Percentiles rank a stretch among this genome's conserved stretches.
Conservation (phyloP, 2,329 filamentous ascomycete species). For the Aspergillus sp. region DNA sequence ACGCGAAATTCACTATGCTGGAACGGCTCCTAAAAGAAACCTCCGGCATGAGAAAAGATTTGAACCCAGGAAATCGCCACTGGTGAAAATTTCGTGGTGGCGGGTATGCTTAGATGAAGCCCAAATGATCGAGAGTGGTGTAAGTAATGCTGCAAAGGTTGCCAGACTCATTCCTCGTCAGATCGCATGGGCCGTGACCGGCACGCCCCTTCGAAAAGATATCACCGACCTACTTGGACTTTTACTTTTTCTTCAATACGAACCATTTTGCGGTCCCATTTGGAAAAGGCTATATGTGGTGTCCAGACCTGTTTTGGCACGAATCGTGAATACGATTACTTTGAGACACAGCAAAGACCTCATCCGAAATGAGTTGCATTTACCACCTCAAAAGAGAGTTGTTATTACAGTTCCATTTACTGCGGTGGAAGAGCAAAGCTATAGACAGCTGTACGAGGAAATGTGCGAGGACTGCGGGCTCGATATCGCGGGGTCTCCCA, state of each 20-base stretch:
- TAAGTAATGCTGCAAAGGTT: conserved; percentile 78
- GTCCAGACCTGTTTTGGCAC: conserved; percentile 64
- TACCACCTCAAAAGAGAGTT: conserved; percentile 81
- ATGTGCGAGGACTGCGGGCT: conserved; percentile 73
- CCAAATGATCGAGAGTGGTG: conserved; percentile 90
- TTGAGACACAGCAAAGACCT: conserved; percentile 83
- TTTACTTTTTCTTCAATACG: conserved; percentile 74
- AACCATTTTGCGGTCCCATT: conserved; percentile 68
- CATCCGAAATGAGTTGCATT: conserved; percentile 72
- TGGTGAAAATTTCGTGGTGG: conserved; percentile 86
- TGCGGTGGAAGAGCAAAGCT: conserved; percentile 86
- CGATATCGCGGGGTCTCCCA: conserved; percentile 62
- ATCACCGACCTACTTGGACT: conserved; percentile 78
- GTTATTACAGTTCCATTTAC: conserved; percentile 90
- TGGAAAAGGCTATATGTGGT: conserved; percentile 67
- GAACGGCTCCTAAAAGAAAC: conserved; percentile 67
- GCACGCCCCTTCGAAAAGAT: conserved; percentile 81
- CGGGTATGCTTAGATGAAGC: conserved; percentile 68
- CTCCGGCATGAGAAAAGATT: conserved; percentile 66
- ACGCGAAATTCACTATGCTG: conserved; percentile 75
- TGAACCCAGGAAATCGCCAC: conserved; percentile 67
- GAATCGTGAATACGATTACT: conserved; percentile 70
- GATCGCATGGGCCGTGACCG: conserved; percentile 90
- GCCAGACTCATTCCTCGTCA: conserved; percentile 76
- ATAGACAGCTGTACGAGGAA: conserved; percentile 70